Percentiles rank a stretch among this genome's conserved stretches.
Evolutionary conservation across 2,329 filamentous ascomycete genomes (phyloP).

Genomic region (Fusarium buxicola): DNA sequence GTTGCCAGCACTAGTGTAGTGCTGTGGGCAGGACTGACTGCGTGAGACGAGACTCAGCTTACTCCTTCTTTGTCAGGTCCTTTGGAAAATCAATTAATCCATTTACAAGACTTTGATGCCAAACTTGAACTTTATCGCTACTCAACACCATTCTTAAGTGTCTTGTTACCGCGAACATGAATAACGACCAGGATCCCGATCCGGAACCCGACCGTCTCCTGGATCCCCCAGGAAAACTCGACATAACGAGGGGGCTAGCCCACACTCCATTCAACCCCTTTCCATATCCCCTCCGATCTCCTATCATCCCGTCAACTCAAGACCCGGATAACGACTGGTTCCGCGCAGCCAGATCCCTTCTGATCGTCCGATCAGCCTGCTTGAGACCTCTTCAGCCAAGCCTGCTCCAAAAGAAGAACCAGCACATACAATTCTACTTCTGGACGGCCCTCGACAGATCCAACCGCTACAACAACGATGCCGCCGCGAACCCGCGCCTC

Average conservation of each 20-base stretch:
- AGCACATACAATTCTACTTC: slow-evolving; percentile 40
- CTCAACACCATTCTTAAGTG: too few relatives aligned
- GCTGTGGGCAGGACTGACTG: too few relatives aligned
- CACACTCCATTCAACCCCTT: not conserved
- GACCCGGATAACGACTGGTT: slow-evolving; percentile 11
- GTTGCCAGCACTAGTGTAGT: too few relatives aligned
- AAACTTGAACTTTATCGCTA: too few relatives aligned
- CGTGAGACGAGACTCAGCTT: too few relatives aligned
- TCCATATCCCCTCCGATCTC: slow-evolving; percentile 13
- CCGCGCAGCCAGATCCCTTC: not conserved
- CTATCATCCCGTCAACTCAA: not conserved
- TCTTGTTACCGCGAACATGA: not conserved
- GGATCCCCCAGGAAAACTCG: slow-evolving; percentile 6
- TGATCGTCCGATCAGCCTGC: not conserved
- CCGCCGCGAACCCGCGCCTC: not conserved
- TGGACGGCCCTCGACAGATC: slow-evolving; percentile 44
- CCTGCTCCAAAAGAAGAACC: not conserved
- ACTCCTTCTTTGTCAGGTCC: too few relatives aligned
- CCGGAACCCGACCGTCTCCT: not conserved
- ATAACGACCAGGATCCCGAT: too few relatives aligned
- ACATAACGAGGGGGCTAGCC: not conserved
- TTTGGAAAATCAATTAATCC: too few relatives aligned
- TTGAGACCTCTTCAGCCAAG: too few relatives aligned
- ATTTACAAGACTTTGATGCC: too few relatives aligned
- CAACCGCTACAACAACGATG: slow-evolving; percentile 1